Evolutionary conservation across 2,329 filamentous ascomycete species (phyloP).

Genomic region (Colletotrichum sp.): DNA sequence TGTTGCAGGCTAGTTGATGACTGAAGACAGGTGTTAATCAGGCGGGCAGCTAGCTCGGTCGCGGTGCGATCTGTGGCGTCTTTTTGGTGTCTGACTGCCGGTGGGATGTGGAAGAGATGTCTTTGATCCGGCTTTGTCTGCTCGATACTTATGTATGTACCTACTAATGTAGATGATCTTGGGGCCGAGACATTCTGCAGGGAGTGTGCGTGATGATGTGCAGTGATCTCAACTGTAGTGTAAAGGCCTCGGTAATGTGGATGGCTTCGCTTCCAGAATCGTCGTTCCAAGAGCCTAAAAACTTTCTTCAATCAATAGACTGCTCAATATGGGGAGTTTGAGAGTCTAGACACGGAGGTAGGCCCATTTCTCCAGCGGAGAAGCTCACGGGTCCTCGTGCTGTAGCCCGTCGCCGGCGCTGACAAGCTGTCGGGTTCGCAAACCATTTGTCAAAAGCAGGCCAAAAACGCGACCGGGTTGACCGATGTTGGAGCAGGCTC

Average conservation of each 20-base stretch:
- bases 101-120: not conserved
- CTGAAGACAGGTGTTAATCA: not conserved
- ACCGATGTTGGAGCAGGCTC: slow-evolving; percentile 1
- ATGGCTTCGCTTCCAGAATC: not conserved
- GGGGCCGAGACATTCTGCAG: not conserved
- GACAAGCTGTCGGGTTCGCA: not conserved
- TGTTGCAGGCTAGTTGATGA: not conserved
- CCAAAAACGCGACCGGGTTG: not conserved
- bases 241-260: not conserved
- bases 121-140: not conserved
- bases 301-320: not conserved
- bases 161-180: not conserved
- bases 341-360: not conserved
- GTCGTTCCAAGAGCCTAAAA: not conserved
- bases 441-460: not conserved
- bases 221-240: not conserved
- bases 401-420: not conserved
- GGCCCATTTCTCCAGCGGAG: not conserved
- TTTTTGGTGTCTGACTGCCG: not conserved
- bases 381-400: not conserved
- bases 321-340: not conserved
- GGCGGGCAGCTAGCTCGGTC: not conserved
- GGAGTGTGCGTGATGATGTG: not conserved
- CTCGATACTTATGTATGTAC: not conserved
- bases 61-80: not conserved